A percentile compares a stretch with the other conserved stretches of the same genome.
These are phyloP conservation scores for Lactarius sp. DNA, from an alignment of 768 basidiomycete genomes.

Conservation along the genomic window DNA sequence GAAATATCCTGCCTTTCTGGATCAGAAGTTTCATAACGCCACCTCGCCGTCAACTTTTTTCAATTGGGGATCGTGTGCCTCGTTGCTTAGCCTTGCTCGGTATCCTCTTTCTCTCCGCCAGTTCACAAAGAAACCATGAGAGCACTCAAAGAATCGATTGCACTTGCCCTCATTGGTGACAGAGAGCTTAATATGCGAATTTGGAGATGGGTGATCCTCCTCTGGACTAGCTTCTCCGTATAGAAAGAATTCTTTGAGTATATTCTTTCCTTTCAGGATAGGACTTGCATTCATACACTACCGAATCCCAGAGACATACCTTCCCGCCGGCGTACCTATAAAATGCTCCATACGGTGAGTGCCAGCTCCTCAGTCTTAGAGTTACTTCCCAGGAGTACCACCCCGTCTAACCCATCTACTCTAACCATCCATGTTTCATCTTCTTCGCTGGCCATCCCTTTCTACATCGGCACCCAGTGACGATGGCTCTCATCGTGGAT, in stretches of 20 bases:
- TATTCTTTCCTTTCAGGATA: conserved; percentile 9
- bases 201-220: conserved; percentile 16
- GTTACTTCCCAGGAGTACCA: conserved; percentile 6
- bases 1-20: conserved; percentile 21
- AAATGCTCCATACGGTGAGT: conserved; percentile 12
- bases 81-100: conserved; percentile 9
- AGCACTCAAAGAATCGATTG: conserved; percentile 8
- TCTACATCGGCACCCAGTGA: conserved; percentile 1
- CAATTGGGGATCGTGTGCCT: conserved; percentile 6
- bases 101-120: conserved; percentile 17
- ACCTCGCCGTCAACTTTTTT: conserved; percentile 21
- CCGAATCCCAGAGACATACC: background rate
- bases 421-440: conserved; percentile 7
- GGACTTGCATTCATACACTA: conserved; percentile 1
- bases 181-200: conserved; percentile 14
- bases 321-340: conserved; percentile 16
- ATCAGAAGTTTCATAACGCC: conserved; percentile 17
- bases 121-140: conserved; percentile 9
- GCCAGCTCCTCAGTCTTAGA: conserved; percentile 5
- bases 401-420: conserved; percentile 1
- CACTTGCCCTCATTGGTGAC: conserved; percentile 19
- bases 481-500: background rate
- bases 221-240: background rate
- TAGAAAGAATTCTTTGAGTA: background rate
- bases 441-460: conserved; percentile 18